Percentiles rank a stretch among this genome's conserved stretches.
These are phyloP conservation scores for Dactylellina sp. DNA, from an alignment of 2,329 filamentous ascomycete genomes.

Conservation along the genomic window DNA sequence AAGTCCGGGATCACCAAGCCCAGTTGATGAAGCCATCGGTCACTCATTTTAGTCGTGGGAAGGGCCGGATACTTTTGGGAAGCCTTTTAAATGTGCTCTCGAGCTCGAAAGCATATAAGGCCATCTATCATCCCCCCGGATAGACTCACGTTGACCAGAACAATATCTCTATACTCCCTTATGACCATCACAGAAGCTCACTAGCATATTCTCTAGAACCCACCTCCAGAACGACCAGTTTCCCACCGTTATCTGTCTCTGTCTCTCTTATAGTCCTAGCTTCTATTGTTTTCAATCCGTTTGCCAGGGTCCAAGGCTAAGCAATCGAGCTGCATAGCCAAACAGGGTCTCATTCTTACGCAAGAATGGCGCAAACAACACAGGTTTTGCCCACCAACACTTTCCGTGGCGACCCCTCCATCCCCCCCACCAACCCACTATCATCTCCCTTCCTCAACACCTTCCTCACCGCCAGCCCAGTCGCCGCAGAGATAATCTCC, in stretches of 20 bases:
- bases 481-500: conserved; percentile 53
- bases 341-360: conserved; percentile 41
- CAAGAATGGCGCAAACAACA: conserved; percentile 56
- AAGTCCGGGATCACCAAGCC: conserved; percentile 45
- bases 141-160: too few species aligned
- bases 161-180: neutral
- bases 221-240: neutral
- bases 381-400: conserved; percentile 22
- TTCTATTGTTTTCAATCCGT: too few species aligned
- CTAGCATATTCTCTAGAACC: conserved; percentile 1
- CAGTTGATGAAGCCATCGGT: conserved; percentile 39
- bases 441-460: conserved; percentile 43
- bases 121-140: conserved; percentile 24
- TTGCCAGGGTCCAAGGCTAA: neutral
- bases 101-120: conserved; percentile 48
- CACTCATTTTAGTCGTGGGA: neutral
- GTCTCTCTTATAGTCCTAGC: too few species aligned
- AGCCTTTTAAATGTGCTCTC: conserved; percentile 1
- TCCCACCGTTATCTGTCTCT: neutral
- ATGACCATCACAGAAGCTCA: conserved; percentile 20
- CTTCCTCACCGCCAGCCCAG: conserved; percentile 39
- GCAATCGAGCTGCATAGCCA: conserved; percentile 10
- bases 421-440: conserved; percentile 25
- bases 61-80: conserved; percentile 39
- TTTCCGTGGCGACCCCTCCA: conserved; percentile 20